Base-by-base conservation (phyloP, 345 rosid species). In the Fremontodendron californicum region DNA sequence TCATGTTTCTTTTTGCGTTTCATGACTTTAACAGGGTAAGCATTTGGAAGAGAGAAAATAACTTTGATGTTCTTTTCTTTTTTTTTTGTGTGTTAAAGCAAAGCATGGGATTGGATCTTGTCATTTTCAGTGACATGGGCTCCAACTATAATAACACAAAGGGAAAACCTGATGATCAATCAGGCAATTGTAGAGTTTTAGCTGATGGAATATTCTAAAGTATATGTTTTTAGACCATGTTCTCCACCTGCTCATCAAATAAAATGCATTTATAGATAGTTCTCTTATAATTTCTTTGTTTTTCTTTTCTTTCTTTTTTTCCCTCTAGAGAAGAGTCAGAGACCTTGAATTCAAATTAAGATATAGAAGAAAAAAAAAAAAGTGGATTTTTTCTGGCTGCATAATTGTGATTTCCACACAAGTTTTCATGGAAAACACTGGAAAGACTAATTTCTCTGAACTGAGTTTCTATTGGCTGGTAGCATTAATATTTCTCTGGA, bases 121-220 rank as follows among this genome's bases (percentile, higher is more conserved):
- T 76, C 78, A 25, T 51, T 65, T 51, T 76, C 78, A 39, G 51
- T 76, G 78, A 76, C 78, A 49, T 49, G 73, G 63, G 63, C n/a
- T 49, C 40, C 63, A 49, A 49, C 58, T 48, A 39, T 11, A n/a
- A 39, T 15, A 46, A 35, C 78, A 35, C 65, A 33, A 40, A 60
- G 39, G 25, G 9, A 29, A 74, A 61, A 60, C 35, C 62, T 39
- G 40, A 19, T 58, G 40, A 74, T 74, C 49, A 27, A 57, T 15
- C 21, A 55, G 49, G 49, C 77, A 40, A 72, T 27, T 12, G 29
- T 60, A 12, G 8, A 40, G 64, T 51, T 51, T 11, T 33, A 3
- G 23, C 7, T 51, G 51, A 49, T 39, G 72, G 79, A 77, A 82
- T 73, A 82, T 77, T 73, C 65, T n/a, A 49, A 75, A 54, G 81